Base-by-base conservation (phyloP, 352 stramenopile genomes). In the Phytophthora vignae region DNA sequence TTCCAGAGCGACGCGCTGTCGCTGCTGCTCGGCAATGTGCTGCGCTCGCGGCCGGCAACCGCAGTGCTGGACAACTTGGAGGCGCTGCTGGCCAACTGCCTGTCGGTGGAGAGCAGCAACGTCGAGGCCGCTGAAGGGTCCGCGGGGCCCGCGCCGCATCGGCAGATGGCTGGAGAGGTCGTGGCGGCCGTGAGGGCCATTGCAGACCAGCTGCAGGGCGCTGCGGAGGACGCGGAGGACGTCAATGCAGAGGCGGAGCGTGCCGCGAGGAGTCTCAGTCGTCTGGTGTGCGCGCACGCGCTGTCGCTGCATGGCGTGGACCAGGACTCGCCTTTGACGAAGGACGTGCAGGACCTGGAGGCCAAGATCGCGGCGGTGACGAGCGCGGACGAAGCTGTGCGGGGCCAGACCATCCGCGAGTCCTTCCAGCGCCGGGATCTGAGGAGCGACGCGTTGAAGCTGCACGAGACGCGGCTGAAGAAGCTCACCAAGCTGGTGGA, bases 371-470 rank as follows among this genome's bases (percentile, higher is more conserved):
- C 74, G 1, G 71, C 54, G n/a, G 66, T 78, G 12, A 71, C 74
- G 0, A 70, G 70, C 12, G 79, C 78, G 27, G 87, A 94, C 71
- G 76, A 85, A 10, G 80, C 74, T 17, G 80, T 94, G 8, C 79
- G 86, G 7, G 88, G 87, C 2, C 82, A 93, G 59, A 85, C 78
- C 0, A 96, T 96, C 31, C 88, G 87, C 2, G 85, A 94, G 25
- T 91, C 85, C 31, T 96, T 96, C 69, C 78, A 90, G 67, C 78
- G 88, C 17, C 81, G 88, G 1, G 88, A 96, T 57, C 75, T 96
- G 31, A 84, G 88, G 14, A 92, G 84, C 50, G 88, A 95, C 25
- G 82, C 86, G 10, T 56, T 95, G 22, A 44, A 42, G 14, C 53
- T 94, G 49, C 85, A 93, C 65, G 73, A 87, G 38, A 52, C 49